Percentiles rank a stretch among this genome's conserved stretches.
Evolutionary conservation across 495 filamentous ascomycete genomes (phyloP).

Genomic region (Hypoxylon fragiforme): DNA sequence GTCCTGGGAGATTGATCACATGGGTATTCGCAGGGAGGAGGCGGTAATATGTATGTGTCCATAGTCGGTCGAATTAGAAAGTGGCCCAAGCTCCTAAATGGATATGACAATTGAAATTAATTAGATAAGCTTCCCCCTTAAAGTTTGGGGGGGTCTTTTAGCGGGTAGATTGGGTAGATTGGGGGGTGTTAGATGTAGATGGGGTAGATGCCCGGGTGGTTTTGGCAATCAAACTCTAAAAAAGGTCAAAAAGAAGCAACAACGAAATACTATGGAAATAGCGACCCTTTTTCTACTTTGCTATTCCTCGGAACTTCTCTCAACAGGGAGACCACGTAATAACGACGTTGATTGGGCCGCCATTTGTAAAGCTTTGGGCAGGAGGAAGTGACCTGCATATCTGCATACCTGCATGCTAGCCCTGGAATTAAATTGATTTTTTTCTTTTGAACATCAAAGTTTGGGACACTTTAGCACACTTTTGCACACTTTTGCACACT

Average conservation of each 20-base stretch:
- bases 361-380: not conserved
- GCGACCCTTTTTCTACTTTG: not conserved
- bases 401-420: too few species aligned
- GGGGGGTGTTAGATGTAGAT: not conserved
- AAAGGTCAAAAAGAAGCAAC: not conserved
- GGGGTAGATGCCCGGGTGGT: not conserved
- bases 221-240: not conserved
- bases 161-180: not conserved
- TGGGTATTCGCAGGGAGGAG: conserved; percentile 6
- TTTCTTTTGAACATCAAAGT: not conserved
- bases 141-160: not conserved
- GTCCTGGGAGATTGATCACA: conserved; percentile 26
- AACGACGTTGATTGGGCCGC: not conserved
- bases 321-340: not conserved
- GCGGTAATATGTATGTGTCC: conserved; percentile 1
- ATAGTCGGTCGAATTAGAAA: not conserved
- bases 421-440: conserved; percentile 5
- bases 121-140: not conserved
- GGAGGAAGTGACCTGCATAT: not conserved
- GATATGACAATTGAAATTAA: too few species aligned
- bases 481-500: conserved; percentile 1
- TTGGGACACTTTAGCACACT: not conserved
- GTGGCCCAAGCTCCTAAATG: conserved; percentile 17
- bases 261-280: not conserved
- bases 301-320: not conserved